Evolutionary conservation across 2,329 filamentous ascomycete species (phyloP).

Genomic region (Epichloe coenophiala): DNA sequence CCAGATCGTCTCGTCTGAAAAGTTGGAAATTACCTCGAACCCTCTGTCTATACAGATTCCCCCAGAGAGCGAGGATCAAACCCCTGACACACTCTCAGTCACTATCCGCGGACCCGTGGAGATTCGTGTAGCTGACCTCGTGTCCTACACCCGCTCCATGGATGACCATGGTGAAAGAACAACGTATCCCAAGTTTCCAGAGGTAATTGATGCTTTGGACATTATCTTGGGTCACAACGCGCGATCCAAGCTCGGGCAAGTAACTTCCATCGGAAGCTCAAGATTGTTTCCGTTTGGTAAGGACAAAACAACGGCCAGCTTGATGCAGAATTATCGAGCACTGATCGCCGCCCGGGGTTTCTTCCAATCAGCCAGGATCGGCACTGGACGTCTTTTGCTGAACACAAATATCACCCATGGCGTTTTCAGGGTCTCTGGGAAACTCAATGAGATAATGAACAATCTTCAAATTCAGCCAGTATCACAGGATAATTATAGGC

Average conservation of each 20-base stretch:
- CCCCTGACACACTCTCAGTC: constrained; percentile 25
- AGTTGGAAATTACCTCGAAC: constrained; percentile 22
- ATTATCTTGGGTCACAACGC: constrained; percentile 34
- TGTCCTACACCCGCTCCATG: constrained; percentile 32
- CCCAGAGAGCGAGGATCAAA: constrained; percentile 17
- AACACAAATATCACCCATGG: constrained; percentile 43
- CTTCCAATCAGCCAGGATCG: constrained; percentile 40
- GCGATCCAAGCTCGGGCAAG: constrained; percentile 18
- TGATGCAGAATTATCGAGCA: constrained; percentile 17
- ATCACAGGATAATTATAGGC: constrained; percentile 1
- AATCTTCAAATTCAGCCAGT: constrained; percentile 10
- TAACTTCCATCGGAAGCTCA: constrained; percentile 30
- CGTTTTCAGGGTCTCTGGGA: constrained; percentile 32
- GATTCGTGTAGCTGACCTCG: constrained; percentile 25
- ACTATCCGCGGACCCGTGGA: constrained; percentile 26
- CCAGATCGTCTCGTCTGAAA: constrained; percentile 27
- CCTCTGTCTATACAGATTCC: constrained; percentile 22
- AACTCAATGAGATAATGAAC: constrained; percentile 21
- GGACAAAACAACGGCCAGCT: constrained; percentile 11
- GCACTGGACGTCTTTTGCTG: constrained; percentile 38
- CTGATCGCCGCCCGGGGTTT: constrained; percentile 36
- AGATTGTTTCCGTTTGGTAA: constrained; percentile 34
- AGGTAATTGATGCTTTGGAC: constrained; percentile 36
- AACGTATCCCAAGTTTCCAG: constrained; percentile 34
- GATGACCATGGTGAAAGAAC: constrained; percentile 20